These are phyloP conservation scores for Oryza meyeriana DNA, from an alignment of 176 grass and related monocot species.

Conservation along the genomic window DNA sequence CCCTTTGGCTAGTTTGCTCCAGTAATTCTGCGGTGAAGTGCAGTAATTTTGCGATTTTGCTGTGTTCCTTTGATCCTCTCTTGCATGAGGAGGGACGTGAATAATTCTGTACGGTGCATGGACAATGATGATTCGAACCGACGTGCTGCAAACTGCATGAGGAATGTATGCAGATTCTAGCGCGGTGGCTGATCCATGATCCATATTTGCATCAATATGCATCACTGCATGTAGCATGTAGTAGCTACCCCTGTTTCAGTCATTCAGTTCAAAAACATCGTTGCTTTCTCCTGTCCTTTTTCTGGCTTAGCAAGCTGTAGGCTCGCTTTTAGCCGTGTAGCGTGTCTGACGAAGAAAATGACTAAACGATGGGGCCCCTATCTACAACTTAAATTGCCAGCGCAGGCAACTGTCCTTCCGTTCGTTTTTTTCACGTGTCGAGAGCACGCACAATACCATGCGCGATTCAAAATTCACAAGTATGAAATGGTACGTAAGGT, in stretches of 20 bases:
- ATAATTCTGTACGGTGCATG: background rate
- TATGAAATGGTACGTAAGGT: background rate
- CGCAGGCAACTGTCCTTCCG: background rate
- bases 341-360: conserved; percentile 8
- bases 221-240: background rate
- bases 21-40: background rate
- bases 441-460: background rate
- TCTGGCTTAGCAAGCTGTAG: conserved; percentile 19
- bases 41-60: background rate
- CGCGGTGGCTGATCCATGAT: too few species aligned
- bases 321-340: conserved; percentile 39
- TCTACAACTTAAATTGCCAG: background rate
- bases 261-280: conserved; percentile 24
- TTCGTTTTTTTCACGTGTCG: background rate
- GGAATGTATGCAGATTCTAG: background rate
- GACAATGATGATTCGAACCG: background rate
- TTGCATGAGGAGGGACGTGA: background rate
- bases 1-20: background rate
- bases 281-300: background rate
- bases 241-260: background rate
- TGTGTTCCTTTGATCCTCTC: background rate
- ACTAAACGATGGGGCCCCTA: background rate
- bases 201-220: background rate
- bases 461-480: conserved; percentile 18
- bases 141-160: background rate